Percentiles rank a stretch among this genome's conserved stretches.
Conservation (phyloP, 345 rosid species). For the Populus ilicifolia region DNA sequence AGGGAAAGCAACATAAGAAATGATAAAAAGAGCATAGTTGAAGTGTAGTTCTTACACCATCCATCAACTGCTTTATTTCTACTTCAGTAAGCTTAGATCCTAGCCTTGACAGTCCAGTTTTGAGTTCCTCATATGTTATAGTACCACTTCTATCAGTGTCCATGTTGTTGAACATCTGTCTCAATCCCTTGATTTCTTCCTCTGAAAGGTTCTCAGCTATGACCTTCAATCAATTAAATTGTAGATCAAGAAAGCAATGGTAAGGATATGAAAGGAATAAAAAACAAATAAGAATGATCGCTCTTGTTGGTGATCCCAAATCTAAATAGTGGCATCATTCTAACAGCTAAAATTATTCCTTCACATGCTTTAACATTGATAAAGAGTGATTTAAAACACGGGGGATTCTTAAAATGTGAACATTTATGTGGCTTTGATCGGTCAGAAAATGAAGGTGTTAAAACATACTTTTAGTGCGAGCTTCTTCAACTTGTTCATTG, state of each 20-base stretch:
- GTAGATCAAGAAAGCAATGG: background rate
- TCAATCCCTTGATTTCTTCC: slow-evolving; percentile 34
- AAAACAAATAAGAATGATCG: background rate
- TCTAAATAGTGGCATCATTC: background rate
- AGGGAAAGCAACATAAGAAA: background rate
- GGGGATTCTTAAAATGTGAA: background rate
- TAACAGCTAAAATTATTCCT: too few relatives aligned
- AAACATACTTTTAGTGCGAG: slow-evolving; percentile 25
- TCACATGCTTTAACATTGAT: background rate
- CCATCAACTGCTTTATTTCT: slow-evolving; percentile 34
- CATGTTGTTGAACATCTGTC: slow-evolving; percentile 32
- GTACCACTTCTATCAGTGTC: slow-evolving; percentile 34
- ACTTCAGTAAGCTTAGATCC: slow-evolving; percentile 29
- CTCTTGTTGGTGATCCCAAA: background rate
- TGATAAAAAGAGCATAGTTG: background rate
- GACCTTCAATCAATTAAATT: slow-evolving; percentile 11
- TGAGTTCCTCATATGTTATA: slow-evolving; percentile 37
- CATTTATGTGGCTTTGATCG: background rate
- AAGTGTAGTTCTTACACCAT: slow-evolving; percentile 22
- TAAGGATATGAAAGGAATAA: background rate
- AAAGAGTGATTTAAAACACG: background rate
- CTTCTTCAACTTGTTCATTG: slow-evolving; percentile 36
- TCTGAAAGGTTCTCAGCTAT: slow-evolving; percentile 30
- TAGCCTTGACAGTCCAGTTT: slow-evolving; percentile 21
- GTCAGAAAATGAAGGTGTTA: background rate